Evolutionary conservation across 768 basidiomycete genomes (phyloP).

Genomic region (Asterophora parasitica): DNA sequence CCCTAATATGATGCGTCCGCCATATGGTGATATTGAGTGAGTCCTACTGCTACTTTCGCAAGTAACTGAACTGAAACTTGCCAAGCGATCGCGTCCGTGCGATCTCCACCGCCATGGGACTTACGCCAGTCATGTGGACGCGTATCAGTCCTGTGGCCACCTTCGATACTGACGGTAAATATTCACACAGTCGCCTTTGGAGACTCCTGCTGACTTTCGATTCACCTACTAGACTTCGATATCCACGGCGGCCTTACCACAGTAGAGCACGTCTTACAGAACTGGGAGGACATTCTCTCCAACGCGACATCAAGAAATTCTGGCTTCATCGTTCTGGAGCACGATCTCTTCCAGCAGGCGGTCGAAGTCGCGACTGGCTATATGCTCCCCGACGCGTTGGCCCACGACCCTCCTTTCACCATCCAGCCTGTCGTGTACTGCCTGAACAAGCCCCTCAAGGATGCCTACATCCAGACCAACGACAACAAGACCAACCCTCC

Average conservation of each 20-base stretch:
- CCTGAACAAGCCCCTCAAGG: slow-evolving; percentile 48
- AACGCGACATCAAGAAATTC: slow-evolving; percentile 51
- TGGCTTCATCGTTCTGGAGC: slow-evolving; percentile 88
- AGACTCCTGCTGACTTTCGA: slow-evolving; percentile 6
- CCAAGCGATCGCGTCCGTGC: slow-evolving; percentile 80
- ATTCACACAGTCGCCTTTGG: slow-evolving; percentile 1
- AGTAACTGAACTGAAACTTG: too few species aligned
- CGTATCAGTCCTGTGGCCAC: slow-evolving; percentile 52
- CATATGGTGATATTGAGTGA: slow-evolving; percentile 76
- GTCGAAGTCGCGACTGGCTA: slow-evolving; percentile 86
- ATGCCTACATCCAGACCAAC: slow-evolving; percentile 83
- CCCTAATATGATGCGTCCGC: slow-evolving; percentile 76
- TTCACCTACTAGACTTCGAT: slow-evolving; percentile 62
- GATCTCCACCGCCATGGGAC: slow-evolving; percentile 76
- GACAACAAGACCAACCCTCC: slow-evolving; percentile 63
- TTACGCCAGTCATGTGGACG: slow-evolving; percentile 84
- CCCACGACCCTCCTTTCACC: slow-evolving; percentile 56
- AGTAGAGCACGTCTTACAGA: slow-evolving; percentile 58
- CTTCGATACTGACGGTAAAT: slow-evolving; percentile 65
- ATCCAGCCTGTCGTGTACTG: slow-evolving; percentile 73
- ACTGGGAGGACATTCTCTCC: slow-evolving; percentile 70
- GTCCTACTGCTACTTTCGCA: slow-evolving; percentile 15
- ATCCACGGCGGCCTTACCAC: slow-evolving; percentile 60
- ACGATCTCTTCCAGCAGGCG: slow-evolving; percentile 80
- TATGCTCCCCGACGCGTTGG: slow-evolving; percentile 76